These are phyloP conservation scores for Nemophila menziesii DNA, from an alignment of 257 asterid species.

Conservation along the genomic window DNA sequence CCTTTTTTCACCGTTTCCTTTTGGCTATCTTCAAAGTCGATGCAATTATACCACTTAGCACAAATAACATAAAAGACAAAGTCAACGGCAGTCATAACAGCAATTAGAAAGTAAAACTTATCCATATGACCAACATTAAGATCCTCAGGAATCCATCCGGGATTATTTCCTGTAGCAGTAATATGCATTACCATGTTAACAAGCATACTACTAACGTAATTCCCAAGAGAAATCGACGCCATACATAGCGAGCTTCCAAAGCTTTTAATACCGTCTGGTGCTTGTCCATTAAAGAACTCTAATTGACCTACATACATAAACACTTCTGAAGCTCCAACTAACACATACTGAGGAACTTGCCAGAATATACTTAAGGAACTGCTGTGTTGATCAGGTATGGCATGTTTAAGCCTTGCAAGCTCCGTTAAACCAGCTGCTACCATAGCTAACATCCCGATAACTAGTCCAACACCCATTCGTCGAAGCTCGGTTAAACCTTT, in stretches of 20 bases:
- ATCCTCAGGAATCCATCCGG: slow-evolving; percentile 66
- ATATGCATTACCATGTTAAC: slow-evolving; percentile 51
- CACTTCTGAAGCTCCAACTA: slow-evolving; percentile 80
- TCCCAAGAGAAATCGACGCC: slow-evolving; percentile 73
- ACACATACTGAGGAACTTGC: slow-evolving; percentile 62
- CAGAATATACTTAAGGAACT: slow-evolving; percentile 50
- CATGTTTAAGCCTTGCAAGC: slow-evolving; percentile 26
- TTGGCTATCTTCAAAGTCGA: slow-evolving; percentile 9
- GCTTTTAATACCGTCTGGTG: slow-evolving; percentile 80
- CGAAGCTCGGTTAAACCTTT: slow-evolving; percentile 66
- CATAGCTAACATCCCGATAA: slow-evolving; percentile 60
- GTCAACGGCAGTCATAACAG: slow-evolving; percentile 34
- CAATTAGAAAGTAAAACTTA: slow-evolving; percentile 49
- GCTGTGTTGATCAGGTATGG: slow-evolving; percentile 14
- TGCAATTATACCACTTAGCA: slow-evolving; percentile 48
- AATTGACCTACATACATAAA: slow-evolving; percentile 75
- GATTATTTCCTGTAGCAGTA: slow-evolving; percentile 23
- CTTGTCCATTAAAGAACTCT: slow-evolving; percentile 65
- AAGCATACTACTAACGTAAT: slow-evolving; percentile 54
- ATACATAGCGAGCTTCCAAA: slow-evolving; percentile 68
- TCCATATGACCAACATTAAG: slow-evolving; percentile 53
- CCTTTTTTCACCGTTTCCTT: neutral
- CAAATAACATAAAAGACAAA: slow-evolving; percentile 30
- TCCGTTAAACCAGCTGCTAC: slow-evolving; percentile 54
- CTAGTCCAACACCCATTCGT: slow-evolving; percentile 71